Percentiles rank a stretch among this genome's conserved stretches.
Conservation (phyloP, 495 filamentous ascomycete species). For the Aspergillus olivimuriae region DNA sequence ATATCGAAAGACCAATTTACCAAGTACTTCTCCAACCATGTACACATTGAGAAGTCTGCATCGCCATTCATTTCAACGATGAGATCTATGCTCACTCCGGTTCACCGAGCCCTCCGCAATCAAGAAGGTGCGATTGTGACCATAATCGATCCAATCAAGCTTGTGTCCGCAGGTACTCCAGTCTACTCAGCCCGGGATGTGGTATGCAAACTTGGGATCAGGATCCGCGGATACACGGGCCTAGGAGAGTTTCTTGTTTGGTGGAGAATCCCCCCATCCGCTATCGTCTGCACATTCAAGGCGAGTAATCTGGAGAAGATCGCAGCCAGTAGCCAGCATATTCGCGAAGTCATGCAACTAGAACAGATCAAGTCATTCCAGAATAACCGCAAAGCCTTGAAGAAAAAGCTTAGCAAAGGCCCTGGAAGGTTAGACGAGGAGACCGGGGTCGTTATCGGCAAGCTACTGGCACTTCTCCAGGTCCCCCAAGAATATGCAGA, state of each 20-base stretch:
- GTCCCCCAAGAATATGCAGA: slow-evolving; percentile 8
- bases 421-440: slow-evolving; percentile 6
- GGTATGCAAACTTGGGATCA: slow-evolving; percentile 13
- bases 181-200: slow-evolving; percentile 22
- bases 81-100: slow-evolving; percentile 18
- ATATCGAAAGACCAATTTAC: slow-evolving; percentile 15
- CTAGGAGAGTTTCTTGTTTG: slow-evolving; percentile 32
- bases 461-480: slow-evolving; percentile 8
- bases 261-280: slow-evolving; percentile 14
- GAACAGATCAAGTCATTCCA: slow-evolving; percentile 3
- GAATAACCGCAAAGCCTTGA: slow-evolving; percentile 1
- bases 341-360: slow-evolving; percentile 24
- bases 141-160: slow-evolving; percentile 25
- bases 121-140: slow-evolving; percentile 22
- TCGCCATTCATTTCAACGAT: slow-evolving; percentile 33
- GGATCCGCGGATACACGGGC: slow-evolving; percentile 18
- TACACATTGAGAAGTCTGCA: slow-evolving; percentile 6
- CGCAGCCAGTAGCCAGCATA: slow-evolving; percentile 8
- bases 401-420: slow-evolving; percentile 1
- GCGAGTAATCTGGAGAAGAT: slow-evolving; percentile 17
- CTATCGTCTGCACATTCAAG: slow-evolving; percentile 24
- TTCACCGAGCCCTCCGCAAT: slow-evolving; percentile 25
- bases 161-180: slow-evolving; percentile 11
- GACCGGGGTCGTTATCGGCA: slow-evolving; percentile 11
- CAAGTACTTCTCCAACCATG: slow-evolving; percentile 18